These are phyloP conservation scores for Fragaria nilgerrensis DNA, from an alignment of 306 rosid species.

Conservation along the genomic window DNA sequence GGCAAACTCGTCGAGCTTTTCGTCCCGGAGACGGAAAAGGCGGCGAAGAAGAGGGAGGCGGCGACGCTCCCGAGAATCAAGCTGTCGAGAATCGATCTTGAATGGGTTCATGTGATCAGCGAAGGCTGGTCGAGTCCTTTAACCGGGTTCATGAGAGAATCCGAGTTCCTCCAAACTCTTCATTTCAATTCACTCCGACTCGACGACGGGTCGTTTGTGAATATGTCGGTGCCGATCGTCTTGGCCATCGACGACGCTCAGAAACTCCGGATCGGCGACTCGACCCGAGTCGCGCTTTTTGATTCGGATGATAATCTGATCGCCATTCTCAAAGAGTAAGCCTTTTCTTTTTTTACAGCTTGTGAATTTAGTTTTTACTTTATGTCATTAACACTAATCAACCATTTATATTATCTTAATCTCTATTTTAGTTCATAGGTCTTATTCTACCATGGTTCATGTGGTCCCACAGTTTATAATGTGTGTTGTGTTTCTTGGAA, in stretches of 20 bases:
- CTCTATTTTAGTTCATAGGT: background rate
- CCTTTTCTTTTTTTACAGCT: background rate
- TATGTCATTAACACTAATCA: background rate
- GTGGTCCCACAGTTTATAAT: background rate
- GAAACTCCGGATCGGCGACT: conserved; percentile 66
- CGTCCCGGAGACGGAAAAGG: conserved; percentile 47
- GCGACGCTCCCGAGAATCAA: conserved; percentile 58
- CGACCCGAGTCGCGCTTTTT: conserved; percentile 70
- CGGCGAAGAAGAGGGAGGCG: conserved; percentile 61
- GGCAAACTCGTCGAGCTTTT: conserved; percentile 83
- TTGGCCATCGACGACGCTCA: conserved; percentile 84
- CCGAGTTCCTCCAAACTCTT: conserved; percentile 99
- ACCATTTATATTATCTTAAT: background rate
- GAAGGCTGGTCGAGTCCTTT: conserved; percentile 99
- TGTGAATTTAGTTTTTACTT: background rate
- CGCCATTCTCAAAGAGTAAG: conserved; percentile 85
- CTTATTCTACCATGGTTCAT: background rate
- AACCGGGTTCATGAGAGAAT: conserved; percentile 83
- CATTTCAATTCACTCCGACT: conserved; percentile 93
- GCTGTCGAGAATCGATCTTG: conserved; percentile 65
- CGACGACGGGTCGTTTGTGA: conserved; percentile 68
- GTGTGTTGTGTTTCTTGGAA: background rate
- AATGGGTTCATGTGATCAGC: conserved; percentile 92
- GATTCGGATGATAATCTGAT: conserved; percentile 59
- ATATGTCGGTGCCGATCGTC: conserved; percentile 94